Evolutionary conservation across 2,329 filamentous ascomycete species (phyloP), one percentile per base, ranked within the genome.

Genomic region (Fusarium liriodendri): DNA sequence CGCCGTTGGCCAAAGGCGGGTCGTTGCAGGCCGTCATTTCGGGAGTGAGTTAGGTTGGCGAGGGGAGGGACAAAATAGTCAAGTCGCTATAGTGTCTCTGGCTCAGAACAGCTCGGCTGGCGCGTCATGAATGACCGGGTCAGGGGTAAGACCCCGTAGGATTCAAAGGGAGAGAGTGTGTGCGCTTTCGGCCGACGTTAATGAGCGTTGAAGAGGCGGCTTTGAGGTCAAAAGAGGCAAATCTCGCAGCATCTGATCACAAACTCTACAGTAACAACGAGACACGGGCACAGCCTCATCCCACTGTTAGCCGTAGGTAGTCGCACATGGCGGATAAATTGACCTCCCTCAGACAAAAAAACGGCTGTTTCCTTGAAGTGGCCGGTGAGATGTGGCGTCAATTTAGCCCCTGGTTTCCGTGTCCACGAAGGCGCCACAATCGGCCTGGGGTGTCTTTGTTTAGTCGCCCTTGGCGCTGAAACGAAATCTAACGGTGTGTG

Each of bases 11-110:
- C 45, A 32, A 54, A 22, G 70, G 67, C 61, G 54, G 32, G 61
- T 66, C 71, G 62, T 69, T 68, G 13, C 66, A 73, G 38, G 67
- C 72, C 14, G 72, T 71, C 73, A 75, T 75, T 45, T 68, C 62
- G 45, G 20, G 50, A 29, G 14, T 27, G 42, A 18, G 45, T 50
- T 50, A 45, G 42, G 47, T 25, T 33, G 27, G 27, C 29, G 52
- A 52, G 38, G 58, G 37, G 32, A 54, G 66, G 59, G 11, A 61
- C 18, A 29, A 40, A 61, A 27, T 27, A 38, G 37, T 35, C 37
- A 29, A 13, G 33, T 35, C 9, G 40, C 59, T 37, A 20, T 55
- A 42, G n/a, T 27, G 47, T 64, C 35, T 74, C 59, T 67, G 58
- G 42, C 42, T 42, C 33, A 68, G 59, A 57, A 70, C 63, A 42